Conservation (phyloP, 768 basidiomycete species). For the Boletus sensibilis region DNA sequence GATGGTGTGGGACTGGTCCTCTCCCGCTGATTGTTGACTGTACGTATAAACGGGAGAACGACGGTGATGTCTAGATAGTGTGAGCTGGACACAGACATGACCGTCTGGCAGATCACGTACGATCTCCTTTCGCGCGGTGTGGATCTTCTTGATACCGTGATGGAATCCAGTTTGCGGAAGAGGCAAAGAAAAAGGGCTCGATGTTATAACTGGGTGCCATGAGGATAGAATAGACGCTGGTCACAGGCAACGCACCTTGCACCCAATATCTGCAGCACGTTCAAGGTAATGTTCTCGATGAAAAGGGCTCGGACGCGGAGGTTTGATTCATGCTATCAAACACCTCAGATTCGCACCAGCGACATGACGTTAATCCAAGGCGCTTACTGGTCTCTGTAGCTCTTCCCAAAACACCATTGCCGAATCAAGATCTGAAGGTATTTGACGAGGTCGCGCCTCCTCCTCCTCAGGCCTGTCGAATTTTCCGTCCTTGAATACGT, state of each 20-base stretch:
- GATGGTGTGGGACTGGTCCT: conserved; percentile 14
- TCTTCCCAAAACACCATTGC: conserved; percentile 28
- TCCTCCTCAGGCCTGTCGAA: conserved; percentile 17
- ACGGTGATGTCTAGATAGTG: conserved; percentile 41
- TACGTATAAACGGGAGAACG: conserved; percentile 41
- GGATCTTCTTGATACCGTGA: conserved; percentile 41
- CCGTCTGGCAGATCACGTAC: conserved; percentile 28
- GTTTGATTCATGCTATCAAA: conserved; percentile 18
- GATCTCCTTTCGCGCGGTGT: conserved; percentile 32
- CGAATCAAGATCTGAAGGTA: conserved; percentile 14
- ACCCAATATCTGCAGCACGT: conserved; percentile 38
- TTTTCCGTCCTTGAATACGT: conserved; percentile 13
- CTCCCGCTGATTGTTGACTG: conserved; percentile 32
- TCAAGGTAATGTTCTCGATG: conserved; percentile 34
- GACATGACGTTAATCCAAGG: background rate
- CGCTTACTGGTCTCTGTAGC: conserved; percentile 28
- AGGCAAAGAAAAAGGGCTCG: conserved; percentile 46
- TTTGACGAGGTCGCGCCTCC: background rate
- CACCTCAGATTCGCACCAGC: background rate
- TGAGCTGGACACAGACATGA: background rate
- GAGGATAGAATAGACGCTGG: background rate
- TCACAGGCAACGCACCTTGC: conserved; percentile 28
- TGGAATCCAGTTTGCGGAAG: conserved; percentile 43
- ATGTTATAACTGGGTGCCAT: conserved; percentile 35
- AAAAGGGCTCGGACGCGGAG: conserved; percentile 37